phyloP scores from a whole-genome alignment of 192 early-diverging fungal species.

The Gonapodya prolifera region DNA sequence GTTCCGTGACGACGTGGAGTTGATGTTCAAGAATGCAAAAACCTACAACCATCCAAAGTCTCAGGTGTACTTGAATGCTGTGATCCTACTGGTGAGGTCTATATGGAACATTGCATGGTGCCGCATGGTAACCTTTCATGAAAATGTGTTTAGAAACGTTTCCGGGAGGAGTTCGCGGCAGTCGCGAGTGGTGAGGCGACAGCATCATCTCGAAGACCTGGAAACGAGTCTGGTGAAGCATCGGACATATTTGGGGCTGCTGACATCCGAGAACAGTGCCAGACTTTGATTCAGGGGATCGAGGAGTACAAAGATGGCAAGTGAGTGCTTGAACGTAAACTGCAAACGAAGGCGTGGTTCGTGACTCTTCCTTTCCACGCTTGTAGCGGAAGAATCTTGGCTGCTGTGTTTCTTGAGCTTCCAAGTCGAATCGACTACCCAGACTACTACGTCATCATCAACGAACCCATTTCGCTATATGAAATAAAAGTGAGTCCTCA shows the following conservation, averaged over 20 bases:
- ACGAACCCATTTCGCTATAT: conserved; percentile 62
- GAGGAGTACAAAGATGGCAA: neutral
- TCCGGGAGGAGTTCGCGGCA: neutral
- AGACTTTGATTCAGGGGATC: neutral
- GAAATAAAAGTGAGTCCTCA: conserved; percentile 39
- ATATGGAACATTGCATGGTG: too few species aligned
- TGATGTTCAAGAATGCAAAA: conserved; percentile 36
- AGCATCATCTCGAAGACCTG: too few species aligned
- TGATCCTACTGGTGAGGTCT: conserved; percentile 2
- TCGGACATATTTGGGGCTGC: neutral
- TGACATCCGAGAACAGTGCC: neutral
- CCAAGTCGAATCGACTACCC: conserved; percentile 68
- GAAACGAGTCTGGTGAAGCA: too few species aligned
- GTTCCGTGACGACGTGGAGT: conserved; percentile 23
- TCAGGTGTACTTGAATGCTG: conserved; percentile 29
- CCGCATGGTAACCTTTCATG: too few species aligned
- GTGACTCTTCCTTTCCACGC: too few species aligned
- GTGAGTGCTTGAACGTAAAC: too few species aligned
- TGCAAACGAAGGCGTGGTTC: too few species aligned
- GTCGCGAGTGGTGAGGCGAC: neutral
- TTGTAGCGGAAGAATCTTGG: conserved; percentile 41
- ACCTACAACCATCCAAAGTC: conserved; percentile 33
- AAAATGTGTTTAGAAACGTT: neutral
- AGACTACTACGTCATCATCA: conserved; percentile 80
- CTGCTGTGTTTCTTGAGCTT: conserved; percentile 66